These are phyloP conservation scores for Alternaria triticimaculans DNA, from an alignment of 2,329 filamentous ascomycete species.

Conservation along the genomic window DNA sequence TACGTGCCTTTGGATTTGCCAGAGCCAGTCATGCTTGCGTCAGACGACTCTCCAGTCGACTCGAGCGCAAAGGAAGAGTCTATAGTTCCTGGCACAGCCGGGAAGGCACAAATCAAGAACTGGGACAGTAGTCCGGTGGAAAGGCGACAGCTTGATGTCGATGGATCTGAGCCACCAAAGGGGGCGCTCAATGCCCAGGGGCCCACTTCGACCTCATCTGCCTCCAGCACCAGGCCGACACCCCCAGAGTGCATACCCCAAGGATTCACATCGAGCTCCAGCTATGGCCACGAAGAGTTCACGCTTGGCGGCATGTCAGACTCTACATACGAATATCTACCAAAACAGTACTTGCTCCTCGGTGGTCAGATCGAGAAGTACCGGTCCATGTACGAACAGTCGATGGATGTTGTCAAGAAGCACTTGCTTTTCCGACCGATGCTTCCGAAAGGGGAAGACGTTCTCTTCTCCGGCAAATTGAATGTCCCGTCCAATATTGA, in stretches of 20 bases:
- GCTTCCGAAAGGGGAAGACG: conserved; percentile 54
- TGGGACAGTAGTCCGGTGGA: conserved; percentile 26
- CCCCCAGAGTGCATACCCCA: conserved; percentile 53
- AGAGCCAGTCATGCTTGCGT: conserved; percentile 34
- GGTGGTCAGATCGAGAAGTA: conserved; percentile 57
- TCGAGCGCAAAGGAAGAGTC: background rate
- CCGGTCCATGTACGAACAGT: conserved; percentile 63
- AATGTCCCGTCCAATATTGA: conserved; percentile 41
- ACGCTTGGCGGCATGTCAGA: conserved; percentile 51
- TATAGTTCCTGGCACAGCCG: conserved; percentile 10
- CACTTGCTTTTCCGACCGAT: conserved; percentile 60
- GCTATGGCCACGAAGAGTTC: conserved; percentile 54
- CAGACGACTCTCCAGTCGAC: conserved; percentile 20
- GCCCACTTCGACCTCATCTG: conserved; percentile 6
- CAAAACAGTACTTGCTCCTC: conserved; percentile 57
- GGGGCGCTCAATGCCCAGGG: conserved; percentile 7
- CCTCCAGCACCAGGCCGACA: conserved; percentile 16
- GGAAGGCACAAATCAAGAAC: conserved; percentile 28
- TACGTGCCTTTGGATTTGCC: conserved; percentile 43
- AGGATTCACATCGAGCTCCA: conserved; percentile 60
- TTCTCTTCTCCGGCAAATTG: conserved; percentile 51
- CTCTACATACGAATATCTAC: conserved; percentile 53
- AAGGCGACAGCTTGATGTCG: conserved; percentile 35
- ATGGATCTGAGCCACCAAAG: conserved; percentile 17
- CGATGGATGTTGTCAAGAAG: conserved; percentile 53